Percentiles rank a stretch among this genome's conserved stretches.
phyloP scores from a whole-genome alignment of 2,329 filamentous ascomycete species.

The Colletotrichum eremochloae region DNA sequence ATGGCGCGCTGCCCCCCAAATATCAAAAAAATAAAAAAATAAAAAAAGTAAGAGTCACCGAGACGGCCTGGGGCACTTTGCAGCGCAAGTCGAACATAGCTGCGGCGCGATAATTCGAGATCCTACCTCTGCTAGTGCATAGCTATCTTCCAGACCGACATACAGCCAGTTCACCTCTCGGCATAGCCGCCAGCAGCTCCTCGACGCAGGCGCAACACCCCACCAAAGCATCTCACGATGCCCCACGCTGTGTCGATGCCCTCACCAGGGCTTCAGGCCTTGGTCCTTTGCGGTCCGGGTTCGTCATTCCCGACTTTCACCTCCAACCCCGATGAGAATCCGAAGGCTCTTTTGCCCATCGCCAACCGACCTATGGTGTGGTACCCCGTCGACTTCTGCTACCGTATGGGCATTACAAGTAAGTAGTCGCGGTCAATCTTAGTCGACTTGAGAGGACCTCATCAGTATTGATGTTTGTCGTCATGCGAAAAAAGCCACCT shows the following conservation, averaged over 20 bases:
- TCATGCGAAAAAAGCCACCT: slow-evolving; percentile 15
- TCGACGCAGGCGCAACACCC: slow-evolving; percentile 26
- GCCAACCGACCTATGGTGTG: slow-evolving; percentile 91
- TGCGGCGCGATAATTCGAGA: neutral
- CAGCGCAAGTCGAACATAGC: neutral
- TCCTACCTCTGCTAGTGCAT: neutral
- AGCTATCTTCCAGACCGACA: neutral
- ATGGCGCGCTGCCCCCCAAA: slow-evolving; percentile 10
- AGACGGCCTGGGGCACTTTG: slow-evolving; percentile 13
- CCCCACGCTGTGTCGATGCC: slow-evolving; percentile 82
- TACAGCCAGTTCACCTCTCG: neutral
- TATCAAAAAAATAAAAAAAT: neutral
- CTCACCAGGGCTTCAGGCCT: slow-evolving; percentile 82
- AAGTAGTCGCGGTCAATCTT: slow-evolving; percentile 48
- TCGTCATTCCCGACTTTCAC: slow-evolving; percentile 88
- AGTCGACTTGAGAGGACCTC: neutral
- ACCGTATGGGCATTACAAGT: slow-evolving; percentile 83
- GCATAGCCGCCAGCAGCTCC: neutral
- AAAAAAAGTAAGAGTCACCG: slow-evolving; percentile 18
- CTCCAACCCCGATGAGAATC: slow-evolving; percentile 82
- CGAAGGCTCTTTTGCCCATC: slow-evolving; percentile 85
- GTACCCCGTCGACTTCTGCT: slow-evolving; percentile 89
- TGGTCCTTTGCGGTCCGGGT: slow-evolving; percentile 86
- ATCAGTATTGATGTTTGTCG: slow-evolving; percentile 4
- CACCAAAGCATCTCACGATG: slow-evolving; percentile 61